Conservation (phyloP, 352 stramenopile genomes). For the Thalassiosira pacifica region DNA sequence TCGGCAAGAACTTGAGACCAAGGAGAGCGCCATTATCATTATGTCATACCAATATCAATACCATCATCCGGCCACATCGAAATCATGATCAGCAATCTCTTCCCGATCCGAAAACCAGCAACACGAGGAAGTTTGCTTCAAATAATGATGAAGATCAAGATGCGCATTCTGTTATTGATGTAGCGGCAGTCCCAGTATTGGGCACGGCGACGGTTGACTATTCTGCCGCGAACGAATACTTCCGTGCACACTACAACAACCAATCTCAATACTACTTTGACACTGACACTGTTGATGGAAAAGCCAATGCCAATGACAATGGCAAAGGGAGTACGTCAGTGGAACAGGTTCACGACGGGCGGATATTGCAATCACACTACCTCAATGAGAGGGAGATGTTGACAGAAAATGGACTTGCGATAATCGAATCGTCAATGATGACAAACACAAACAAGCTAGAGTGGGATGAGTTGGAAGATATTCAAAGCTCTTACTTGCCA, state of each 20-base stretch:
- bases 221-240: slow-evolving; percentile 70
- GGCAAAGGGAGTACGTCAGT: neutral
- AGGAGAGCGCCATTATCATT: neutral
- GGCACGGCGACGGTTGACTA: slow-evolving; percentile 59
- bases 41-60: neutral
- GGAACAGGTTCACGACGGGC: slow-evolving; percentile 26
- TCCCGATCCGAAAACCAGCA: too few relatives aligned
- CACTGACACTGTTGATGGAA: neutral
- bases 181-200: slow-evolving; percentile 1
- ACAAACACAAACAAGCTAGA: neutral
- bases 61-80: too few relatives aligned
- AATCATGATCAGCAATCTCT: too few relatives aligned
- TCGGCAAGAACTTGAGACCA: neutral
- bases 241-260: slow-evolving; percentile 68
- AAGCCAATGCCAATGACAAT: too few relatives aligned
- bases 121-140: neutral
- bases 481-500: slow-evolving; percentile 55
- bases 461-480: slow-evolving; percentile 50
- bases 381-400: slow-evolving; percentile 35
- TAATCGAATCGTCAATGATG: slow-evolving; percentile 30
- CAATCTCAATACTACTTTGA: slow-evolving; percentile 47
- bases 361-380: slow-evolving; percentile 24
- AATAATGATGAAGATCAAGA: neutral
- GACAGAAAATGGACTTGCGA: slow-evolving; percentile 37
- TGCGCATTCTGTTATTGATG: too few relatives aligned